Conservation (phyloP, 495 filamentous ascomycete species). For the Diplogelasinospora grovesii region DNA sequence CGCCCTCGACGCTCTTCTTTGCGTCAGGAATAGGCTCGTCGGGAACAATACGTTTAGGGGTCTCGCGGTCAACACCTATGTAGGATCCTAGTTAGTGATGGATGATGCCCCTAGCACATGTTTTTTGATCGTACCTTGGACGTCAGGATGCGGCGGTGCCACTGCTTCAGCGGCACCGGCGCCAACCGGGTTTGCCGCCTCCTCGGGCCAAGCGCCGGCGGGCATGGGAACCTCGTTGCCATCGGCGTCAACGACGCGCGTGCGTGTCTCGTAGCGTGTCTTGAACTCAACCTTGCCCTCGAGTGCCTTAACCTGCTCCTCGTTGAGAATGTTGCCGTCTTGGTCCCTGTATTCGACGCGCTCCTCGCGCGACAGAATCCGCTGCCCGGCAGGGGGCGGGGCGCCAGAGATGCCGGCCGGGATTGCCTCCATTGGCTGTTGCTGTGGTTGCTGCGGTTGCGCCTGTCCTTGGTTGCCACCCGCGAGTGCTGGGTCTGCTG, state of each 20-base stretch:
- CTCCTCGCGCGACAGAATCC: slow-evolving; percentile 64
- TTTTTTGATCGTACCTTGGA: slow-evolving; percentile 54
- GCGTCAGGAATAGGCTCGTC: slow-evolving; percentile 41
- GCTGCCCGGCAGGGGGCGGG: slow-evolving; percentile 39
- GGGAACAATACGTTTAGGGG: slow-evolving; percentile 21
- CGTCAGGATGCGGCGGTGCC: slow-evolving; percentile 79
- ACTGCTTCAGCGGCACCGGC: slow-evolving; percentile 27
- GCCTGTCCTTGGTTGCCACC: slow-evolving; percentile 14
- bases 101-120: too few species aligned
- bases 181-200: slow-evolving; percentile 4
- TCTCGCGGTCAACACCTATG: slow-evolving; percentile 23
- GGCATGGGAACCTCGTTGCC: slow-evolving; percentile 59
- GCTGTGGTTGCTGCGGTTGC: slow-evolving; percentile 6
- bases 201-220: slow-evolving; percentile 24
- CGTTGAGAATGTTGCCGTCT: slow-evolving; percentile 79
- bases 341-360: slow-evolving; percentile 93
- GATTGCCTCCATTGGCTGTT: slow-evolving; percentile 10
- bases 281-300: slow-evolving; percentile 90
- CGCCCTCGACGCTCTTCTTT: slow-evolving; percentile 58
- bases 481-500: slow-evolving; percentile 13
- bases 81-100: background rate
- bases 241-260: slow-evolving; percentile 68
- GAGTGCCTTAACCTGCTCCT: slow-evolving; percentile 74
- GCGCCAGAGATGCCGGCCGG: slow-evolving; percentile 37
- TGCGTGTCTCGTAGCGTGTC: slow-evolving; percentile 88